Evolutionary conservation across 805 yeast species (phyloP), one percentile per base, ranked within the genome.

Genomic region (Saccharomyces eubayanus): DNA sequence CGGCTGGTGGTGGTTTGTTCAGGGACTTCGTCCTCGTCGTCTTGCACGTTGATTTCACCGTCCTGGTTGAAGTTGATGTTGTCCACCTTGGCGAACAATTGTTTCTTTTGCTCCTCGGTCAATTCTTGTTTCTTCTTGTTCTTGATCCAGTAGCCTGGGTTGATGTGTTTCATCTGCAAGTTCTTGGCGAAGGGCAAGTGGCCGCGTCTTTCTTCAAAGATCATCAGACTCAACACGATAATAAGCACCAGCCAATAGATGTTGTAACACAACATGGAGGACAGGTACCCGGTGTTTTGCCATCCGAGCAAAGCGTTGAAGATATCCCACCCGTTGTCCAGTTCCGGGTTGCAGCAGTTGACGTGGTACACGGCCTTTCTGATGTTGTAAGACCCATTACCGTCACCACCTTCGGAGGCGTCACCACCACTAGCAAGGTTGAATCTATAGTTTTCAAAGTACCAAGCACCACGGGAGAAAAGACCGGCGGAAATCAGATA

Each of bases 271-370:
- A 92, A 74, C 55, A 92, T 91, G 5, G 97, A 89, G 54, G 97
- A 96, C 68, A 88, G 80, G 60, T 96, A 89, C 55, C 97, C 98
- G 52, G 96, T 81, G 74, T 92, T 92, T 75, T 90, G 96, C 99
- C 99, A 92, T 58, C 98, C 99, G 59, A 92, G 76, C 54, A 92
- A 72, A 28, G 97, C 89, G 67, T 92, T 92, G 79, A 92, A 92
- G 57, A 92, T 84, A 80, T 90, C 96, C 98, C 98, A 92, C 75
- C 97, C 98, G 62, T 85, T 83, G 72, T 86, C 92, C 55, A 78
- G 76, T 71, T 86, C 91, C 48, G 97, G 97, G 73, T 90, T 90
- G 77, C 98, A 92, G 75, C 97, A 92, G 79, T 92, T 90, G 57
- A 92, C 95, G 74, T 92, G 99, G 91, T 96, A 92, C 28, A 92